Base-by-base conservation (phyloP, 2,329 filamentous ascomycete species). In the Calonectria pseudoreteaudii region DNA sequence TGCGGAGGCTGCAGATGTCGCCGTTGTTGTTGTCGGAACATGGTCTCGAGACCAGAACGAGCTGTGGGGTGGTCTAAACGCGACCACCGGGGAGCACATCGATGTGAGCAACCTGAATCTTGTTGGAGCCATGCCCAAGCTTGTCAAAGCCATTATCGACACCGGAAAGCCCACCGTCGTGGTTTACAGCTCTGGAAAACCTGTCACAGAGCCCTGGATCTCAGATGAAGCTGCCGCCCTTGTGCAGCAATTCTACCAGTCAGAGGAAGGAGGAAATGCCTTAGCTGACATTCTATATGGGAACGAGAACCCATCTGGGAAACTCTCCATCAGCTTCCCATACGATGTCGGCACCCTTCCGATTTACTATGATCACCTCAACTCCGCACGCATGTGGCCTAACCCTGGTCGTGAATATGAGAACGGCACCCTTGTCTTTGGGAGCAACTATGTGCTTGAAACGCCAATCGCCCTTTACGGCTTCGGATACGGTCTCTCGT, bases 221-320 rank as follows among this genome's bases (percentile, higher is more conserved):
- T 91, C 91, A 0, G 86, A 90, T 38, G 87, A 88, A 31, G 92
- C 93, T 0, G 87, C 91, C 0, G 93, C 92, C 0, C 87, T 95
- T 0, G 85, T 95, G 0, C 93, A 95, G 80, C 93, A 94, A 82
- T 95, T 95, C 84, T 95, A 95, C 78, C 92, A 92, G 9, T 92
- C 91, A 0, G 92, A 94, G 78, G 86, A 94, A 84, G 92, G 92
- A 30, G 92, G 93, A 0, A 86, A 91, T 72, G 92, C 92, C 1
- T 87, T 94, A 1, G 92, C 93, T 0, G 91, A 93, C 74, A 86
- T 94, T 36, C 86, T 94, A 2, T 93, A 91, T 78, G 93, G 93
- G 31, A 86, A 90, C 69, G 88, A 90, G 67, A 93, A 92, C 82
- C 92, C 92, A 0, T 92, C 90, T 1, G 93, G 93, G 49, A 93